phyloP scores from a whole-genome alignment of 495 filamentous ascomycete genomes.

The Talaromyces wortmannii region DNA sequence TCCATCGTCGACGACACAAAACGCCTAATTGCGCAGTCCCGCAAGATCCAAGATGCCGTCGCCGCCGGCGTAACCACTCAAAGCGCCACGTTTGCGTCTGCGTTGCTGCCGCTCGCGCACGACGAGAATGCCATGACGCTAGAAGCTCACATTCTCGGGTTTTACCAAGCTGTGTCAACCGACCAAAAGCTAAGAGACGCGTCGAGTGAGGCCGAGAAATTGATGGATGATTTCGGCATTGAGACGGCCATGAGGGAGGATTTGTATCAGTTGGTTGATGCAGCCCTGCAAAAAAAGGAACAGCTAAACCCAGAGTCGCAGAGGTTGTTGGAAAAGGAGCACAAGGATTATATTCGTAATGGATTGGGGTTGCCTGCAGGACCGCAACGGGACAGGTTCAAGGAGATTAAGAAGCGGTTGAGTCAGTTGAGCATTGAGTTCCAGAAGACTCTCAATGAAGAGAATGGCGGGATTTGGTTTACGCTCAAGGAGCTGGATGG shows the following conservation, averaged over 20 bases:
- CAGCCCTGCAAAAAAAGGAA: slow-evolving; percentile 51
- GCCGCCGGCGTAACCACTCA: slow-evolving; percentile 59
- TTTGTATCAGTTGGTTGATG: slow-evolving; percentile 56
- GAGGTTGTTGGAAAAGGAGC: slow-evolving; percentile 60
- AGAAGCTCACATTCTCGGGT: slow-evolving; percentile 55
- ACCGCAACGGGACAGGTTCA: slow-evolving; percentile 56
- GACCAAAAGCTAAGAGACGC: slow-evolving; percentile 64
- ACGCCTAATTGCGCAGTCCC: slow-evolving; percentile 60
- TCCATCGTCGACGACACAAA: slow-evolving; percentile 73
- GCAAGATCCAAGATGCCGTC: slow-evolving; percentile 65
- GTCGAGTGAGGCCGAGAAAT: slow-evolving; percentile 59
- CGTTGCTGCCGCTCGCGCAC: slow-evolving; percentile 55
- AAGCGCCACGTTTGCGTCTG: slow-evolving; percentile 59
- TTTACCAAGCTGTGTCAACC: slow-evolving; percentile 75
- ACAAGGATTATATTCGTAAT: slow-evolving; percentile 59
- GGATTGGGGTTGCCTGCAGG: slow-evolving; percentile 57
- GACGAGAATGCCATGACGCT: slow-evolving; percentile 61
- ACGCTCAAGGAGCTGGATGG: slow-evolving; percentile 54
- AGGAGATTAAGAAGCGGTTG: slow-evolving; percentile 66
- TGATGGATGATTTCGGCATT: slow-evolving; percentile 61
- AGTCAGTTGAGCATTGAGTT: slow-evolving; percentile 60
- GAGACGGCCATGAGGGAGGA: slow-evolving; percentile 65
- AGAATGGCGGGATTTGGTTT: slow-evolving; percentile 62
- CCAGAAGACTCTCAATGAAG: slow-evolving; percentile 65
- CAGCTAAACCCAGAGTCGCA: slow-evolving; percentile 57